Base-by-base conservation (phyloP, 106 monocot genomes). In the Platanthera zijinensis region DNA sequence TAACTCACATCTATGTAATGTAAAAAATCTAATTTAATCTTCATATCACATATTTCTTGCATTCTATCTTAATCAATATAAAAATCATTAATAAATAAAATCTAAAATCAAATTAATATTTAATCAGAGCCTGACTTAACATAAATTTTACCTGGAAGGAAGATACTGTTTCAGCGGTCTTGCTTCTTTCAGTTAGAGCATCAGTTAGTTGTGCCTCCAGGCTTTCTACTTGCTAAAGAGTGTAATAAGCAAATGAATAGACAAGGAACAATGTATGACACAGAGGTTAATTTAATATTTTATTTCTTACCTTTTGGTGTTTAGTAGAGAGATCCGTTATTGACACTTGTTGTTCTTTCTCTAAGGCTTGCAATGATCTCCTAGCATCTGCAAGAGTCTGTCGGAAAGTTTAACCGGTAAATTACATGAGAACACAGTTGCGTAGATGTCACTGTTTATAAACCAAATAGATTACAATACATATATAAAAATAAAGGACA, bases 281-380 rank as follows among this genome's bases (percentile, higher is more conserved):
- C 66, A 39, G 66, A 66, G 25, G 25, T 48, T 52, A 21, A 66
- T 52, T 53, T 45, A 54, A 71, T 53, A 1, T 21, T 63, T 51
- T 59, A 13, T 6, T 72, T 13, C n/a, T 72, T 62, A 93, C 96
- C 87, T 91, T 94, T 48, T 94, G 87, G 76, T 91, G 89, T 74
- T 97, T 94, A 73, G 81, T 51, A 78, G 91, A 89, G 78, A 94
- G 84, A 68, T 97, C 97, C 49, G 78, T 8, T 22, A 88, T 76
- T 75, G 82, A 87, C 54, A 87, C 73, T 79, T 91, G 87, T 64
- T 82, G 89, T 84, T 89, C 88, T 76, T 97, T 94, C 82, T 97
- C 97, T 39, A 80, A 78, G 57, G 85, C 57, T 79, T 94, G 84
- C 47, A 96, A 72, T 54, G 76, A 80, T 32, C 76, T 82, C 56